Conservation (phyloP, 192 early-diverging fungal species). For the Mortierella antarctica region DNA sequence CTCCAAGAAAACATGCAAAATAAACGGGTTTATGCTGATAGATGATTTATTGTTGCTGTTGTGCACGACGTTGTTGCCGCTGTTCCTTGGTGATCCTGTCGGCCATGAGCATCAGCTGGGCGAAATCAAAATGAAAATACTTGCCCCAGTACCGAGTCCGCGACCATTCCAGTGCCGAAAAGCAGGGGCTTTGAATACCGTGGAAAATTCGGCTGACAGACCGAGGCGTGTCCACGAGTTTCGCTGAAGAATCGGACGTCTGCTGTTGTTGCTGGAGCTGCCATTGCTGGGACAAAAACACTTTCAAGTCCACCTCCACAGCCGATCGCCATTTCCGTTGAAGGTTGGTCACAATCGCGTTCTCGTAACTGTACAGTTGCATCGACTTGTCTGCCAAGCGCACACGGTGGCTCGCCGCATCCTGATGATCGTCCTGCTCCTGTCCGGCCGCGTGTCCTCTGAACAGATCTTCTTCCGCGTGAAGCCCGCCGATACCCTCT, state of each 20-base stretch:
- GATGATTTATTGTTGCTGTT: neutral
- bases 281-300: conserved; percentile 42
- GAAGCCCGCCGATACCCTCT: conserved; percentile 39
- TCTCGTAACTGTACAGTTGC: conserved; percentile 32
- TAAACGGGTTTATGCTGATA: neutral
- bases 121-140: conserved; percentile 49
- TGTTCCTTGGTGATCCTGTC: conserved; percentile 33
- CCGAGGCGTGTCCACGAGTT: conserved; percentile 22
- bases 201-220: conserved; percentile 43
- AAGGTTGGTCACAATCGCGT: conserved; percentile 16
- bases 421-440: neutral
- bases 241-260: neutral
- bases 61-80: conserved; percentile 5
- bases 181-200: conserved; percentile 38
- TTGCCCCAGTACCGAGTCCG: conserved; percentile 35
- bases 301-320: conserved; percentile 46
- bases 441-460: neutral
- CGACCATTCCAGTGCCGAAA: conserved; percentile 36
- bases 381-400: conserved; percentile 23
- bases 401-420: no score
- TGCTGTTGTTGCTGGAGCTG: conserved; percentile 35
- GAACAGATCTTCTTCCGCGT: conserved; percentile 31
- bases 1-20: neutral
- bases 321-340: conserved; percentile 44
- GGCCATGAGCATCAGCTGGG: conserved; percentile 46